Base-by-base conservation (phyloP, 2,329 filamentous ascomycete species). In the Claviceps digitariae region DNA sequence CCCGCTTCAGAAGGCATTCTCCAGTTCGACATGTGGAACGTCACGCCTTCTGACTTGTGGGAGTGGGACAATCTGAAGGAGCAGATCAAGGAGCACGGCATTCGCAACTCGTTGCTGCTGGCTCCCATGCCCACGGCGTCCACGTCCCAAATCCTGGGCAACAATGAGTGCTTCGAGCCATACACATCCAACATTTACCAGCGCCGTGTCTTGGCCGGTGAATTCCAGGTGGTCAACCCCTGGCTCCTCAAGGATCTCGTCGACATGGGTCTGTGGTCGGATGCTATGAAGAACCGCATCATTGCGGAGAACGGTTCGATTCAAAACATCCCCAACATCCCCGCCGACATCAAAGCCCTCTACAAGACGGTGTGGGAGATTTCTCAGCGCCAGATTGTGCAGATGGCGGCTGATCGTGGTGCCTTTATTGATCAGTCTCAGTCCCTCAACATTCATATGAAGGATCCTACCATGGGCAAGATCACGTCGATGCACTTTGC, bases 291-390 rank as follows among this genome's bases (percentile, higher is more conserved):
- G 84, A 98, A 98, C 78, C 90, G 93, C 63, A 98, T 98, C 78
- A 98, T 98, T 65, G 86, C 93, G 54, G 91, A 96, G 57, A 88
- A 88, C 61, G 93, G 93, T 60, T 97, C 91, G 21, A 86, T 98
- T 53, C 93, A 97, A 72, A 91, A 93, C 71, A 91, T 98, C 58
- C 87, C 91, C 66, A 97, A 94, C 73, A 96, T 98, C 58, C 91
- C 93, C 15, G 82, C 86, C 34, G 93, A 98, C 62, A 86, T 95
- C 77, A 98, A 98, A 77, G 83, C 85, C 41, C 80, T 98, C 7
- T 98, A 98, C 82, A 98, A 98, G 84, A 98, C 93, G 3, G 93
- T 98, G 23, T 98, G 93, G 93, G 93, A 98, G 69, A 96, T 98
- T 64, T 95, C 89, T 21, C 93, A 98, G 75, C 87, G 90, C 59